phyloP scores from a whole-genome alignment of 768 basidiomycete genomes.

The Trametes punicea region DNA sequence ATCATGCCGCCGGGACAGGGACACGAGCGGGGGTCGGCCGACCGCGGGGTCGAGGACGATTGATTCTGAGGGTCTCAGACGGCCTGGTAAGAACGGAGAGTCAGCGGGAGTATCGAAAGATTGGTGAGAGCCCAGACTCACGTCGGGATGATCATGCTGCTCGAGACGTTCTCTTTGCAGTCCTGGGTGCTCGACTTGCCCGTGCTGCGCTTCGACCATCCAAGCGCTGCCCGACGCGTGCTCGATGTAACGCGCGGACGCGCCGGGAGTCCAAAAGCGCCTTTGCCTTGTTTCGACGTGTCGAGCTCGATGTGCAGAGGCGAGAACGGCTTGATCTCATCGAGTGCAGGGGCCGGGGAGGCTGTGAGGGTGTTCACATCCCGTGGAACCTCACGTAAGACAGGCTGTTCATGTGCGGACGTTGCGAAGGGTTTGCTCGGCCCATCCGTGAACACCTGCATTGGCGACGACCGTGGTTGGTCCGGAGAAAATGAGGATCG shows the following conservation, averaged over 20 bases:
- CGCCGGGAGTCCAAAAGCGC: slow-evolving; percentile 27
- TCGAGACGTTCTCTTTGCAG: slow-evolving; percentile 44
- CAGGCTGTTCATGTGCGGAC: slow-evolving; percentile 23
- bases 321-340: slow-evolving; percentile 42
- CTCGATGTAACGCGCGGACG: slow-evolving; percentile 54
- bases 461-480: slow-evolving; percentile 31
- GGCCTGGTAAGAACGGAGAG: slow-evolving; percentile 28
- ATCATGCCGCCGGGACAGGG: slow-evolving; percentile 29
- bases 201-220: slow-evolving; percentile 61
- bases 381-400: slow-evolving; percentile 43
- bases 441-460: slow-evolving; percentile 19
- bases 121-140: slow-evolving; percentile 34
- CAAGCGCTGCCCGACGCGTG: slow-evolving; percentile 54
- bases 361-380: slow-evolving; percentile 34
- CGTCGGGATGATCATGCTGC: slow-evolving; percentile 46
- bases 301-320: slow-evolving; percentile 36
- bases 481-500: slow-evolving; percentile 47
- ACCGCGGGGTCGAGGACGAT: slow-evolving; percentile 44
- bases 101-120: not conserved
- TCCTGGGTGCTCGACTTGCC: slow-evolving; percentile 41
- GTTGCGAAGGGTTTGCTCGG: slow-evolving; percentile 19
- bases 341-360: slow-evolving; percentile 36
- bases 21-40: slow-evolving; percentile 36
- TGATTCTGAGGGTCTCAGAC: slow-evolving; percentile 40
- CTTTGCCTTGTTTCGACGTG: slow-evolving; percentile 37